phyloP scores from a whole-genome alignment of 139 green algal genomes.

The Volvox reticuliferus region DNA sequence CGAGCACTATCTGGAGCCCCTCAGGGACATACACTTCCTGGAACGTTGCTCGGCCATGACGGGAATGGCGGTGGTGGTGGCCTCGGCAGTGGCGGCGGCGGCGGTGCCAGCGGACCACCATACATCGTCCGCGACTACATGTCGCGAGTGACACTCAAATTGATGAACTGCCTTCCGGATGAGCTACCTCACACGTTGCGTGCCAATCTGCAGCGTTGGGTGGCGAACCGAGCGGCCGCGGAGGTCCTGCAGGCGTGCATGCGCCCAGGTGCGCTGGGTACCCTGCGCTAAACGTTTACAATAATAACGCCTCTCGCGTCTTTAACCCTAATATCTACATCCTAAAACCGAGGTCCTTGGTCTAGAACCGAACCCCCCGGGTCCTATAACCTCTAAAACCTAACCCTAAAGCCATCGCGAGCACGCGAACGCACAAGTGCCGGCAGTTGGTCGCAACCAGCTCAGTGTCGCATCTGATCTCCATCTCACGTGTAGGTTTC shows the following conservation, averaged over 20 bases:
- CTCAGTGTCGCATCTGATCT: neutral
- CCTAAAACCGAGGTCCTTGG: too few species aligned
- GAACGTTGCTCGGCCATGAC: neutral
- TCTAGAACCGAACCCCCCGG: too few species aligned
- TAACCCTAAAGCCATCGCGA: too few species aligned
- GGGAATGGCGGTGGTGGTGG: neutral
- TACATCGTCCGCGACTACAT: conserved; percentile 17
- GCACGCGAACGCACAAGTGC: too few species aligned
- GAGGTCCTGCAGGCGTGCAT: conserved; percentile 47
- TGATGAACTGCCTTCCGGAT: conserved; percentile 47
- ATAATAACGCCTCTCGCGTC: too few species aligned
- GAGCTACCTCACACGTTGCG: conserved; percentile 27
- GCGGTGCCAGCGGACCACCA: neutral
- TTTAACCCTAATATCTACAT: too few species aligned
- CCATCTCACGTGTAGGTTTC: neutral
- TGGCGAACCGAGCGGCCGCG: neutral
- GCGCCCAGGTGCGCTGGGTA: conserved; percentile 13
- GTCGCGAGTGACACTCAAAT: conserved; percentile 30
- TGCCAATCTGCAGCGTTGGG: conserved; percentile 42
- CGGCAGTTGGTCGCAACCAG: too few species aligned
- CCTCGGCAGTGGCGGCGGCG: neutral
- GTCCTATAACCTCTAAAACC: too few species aligned
- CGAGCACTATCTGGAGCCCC: neutral
- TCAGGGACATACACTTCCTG: neutral
- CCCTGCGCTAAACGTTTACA: too few species aligned